Evolutionary conservation across 169 alveolate genomes (phyloP).

Genomic region (Plasmodium berghei): DNA sequence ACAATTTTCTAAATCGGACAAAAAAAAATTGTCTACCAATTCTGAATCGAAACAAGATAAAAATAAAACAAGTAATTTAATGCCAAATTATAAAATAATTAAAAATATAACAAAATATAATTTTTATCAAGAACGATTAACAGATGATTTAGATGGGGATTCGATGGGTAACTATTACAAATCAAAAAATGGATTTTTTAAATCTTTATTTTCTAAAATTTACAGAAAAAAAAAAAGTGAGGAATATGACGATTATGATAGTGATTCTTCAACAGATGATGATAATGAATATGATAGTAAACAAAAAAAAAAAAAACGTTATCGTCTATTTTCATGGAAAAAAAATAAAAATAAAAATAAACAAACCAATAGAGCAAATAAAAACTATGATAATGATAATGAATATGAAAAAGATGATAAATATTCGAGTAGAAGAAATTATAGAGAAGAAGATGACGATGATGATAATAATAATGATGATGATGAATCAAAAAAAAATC

Average conservation of each 20-base stretch:
- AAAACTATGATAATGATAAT: constrained; percentile 2
- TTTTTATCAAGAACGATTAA: constrained; percentile 6
- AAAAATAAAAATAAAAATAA: constrained; percentile 14
- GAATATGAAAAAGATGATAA: constrained; percentile 7
- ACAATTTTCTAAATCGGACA: too few species aligned
- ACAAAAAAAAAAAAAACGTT: constrained; percentile 7
- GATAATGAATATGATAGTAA: too few species aligned
- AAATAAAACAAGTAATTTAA: too few species aligned
- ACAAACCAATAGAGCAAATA: too few species aligned
- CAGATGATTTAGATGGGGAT: constrained; percentile 53
- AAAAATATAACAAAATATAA: background rate
- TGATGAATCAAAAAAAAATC: constrained; percentile 5
- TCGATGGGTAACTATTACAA: constrained; percentile 67
- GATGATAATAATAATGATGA: background rate
- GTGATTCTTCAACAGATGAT: background rate
- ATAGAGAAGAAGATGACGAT: background rate
- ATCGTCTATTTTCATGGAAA: constrained; percentile 6
- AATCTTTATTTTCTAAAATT: constrained; percentile 20
- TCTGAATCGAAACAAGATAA: too few species aligned
- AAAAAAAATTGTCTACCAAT: too few species aligned
- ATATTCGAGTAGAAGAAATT: background rate
- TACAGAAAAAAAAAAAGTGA: constrained; percentile 20
- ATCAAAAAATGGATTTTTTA: constrained; percentile 53
- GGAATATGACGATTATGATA: constrained; percentile 9
- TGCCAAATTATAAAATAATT: background rate